A percentile compares a stretch with the other conserved stretches of the same genome.
Conservation (phyloP, 2,329 filamentous ascomycete genomes). For the Pseudogymnoascus sp. region DNA sequence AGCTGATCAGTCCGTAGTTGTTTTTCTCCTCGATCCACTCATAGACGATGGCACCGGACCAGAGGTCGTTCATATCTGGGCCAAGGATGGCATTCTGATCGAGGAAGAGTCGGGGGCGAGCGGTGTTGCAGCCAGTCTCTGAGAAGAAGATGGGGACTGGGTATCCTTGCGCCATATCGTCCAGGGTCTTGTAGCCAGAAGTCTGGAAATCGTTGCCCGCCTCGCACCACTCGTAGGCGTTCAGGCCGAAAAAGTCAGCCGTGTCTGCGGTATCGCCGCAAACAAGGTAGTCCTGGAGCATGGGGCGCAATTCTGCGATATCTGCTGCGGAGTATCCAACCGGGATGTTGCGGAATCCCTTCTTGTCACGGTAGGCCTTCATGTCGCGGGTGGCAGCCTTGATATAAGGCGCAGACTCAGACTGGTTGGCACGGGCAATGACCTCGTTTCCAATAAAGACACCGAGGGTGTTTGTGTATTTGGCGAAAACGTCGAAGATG, state of each 20-base stretch:
- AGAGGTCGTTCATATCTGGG: constrained; percentile 59
- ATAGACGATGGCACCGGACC: constrained; percentile 77
- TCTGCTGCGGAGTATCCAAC: constrained; percentile 85
- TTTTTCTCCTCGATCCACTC: constrained; percentile 87
- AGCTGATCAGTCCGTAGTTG: constrained; percentile 73
- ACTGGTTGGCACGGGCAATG: constrained; percentile 55
- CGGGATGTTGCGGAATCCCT: constrained; percentile 74
- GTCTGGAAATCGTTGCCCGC: constrained; percentile 49
- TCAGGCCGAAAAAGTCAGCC: constrained; percentile 78
- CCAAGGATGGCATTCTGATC: constrained; percentile 76
- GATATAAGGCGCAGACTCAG: constrained; percentile 68
- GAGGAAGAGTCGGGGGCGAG: constrained; percentile 54
- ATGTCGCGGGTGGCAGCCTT: constrained; percentile 76
- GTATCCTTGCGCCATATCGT: constrained; percentile 61
- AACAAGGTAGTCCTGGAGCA: constrained; percentile 65
- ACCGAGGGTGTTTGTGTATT: constrained; percentile 73
- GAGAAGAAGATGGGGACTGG: constrained; percentile 86
- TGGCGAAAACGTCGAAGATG: constrained; percentile 71
- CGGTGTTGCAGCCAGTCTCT: constrained; percentile 75
- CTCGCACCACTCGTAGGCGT: constrained; percentile 74
- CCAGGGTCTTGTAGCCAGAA: constrained; percentile 65
- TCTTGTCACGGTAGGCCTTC: constrained; percentile 70
- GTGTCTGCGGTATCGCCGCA: constrained; percentile 65
- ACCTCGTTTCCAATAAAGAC: constrained; percentile 90
- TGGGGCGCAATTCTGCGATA: constrained; percentile 60